Conservation (phyloP, 2,329 filamentous ascomycete genomes). For the Beauveria scarabaeidicola region DNA sequence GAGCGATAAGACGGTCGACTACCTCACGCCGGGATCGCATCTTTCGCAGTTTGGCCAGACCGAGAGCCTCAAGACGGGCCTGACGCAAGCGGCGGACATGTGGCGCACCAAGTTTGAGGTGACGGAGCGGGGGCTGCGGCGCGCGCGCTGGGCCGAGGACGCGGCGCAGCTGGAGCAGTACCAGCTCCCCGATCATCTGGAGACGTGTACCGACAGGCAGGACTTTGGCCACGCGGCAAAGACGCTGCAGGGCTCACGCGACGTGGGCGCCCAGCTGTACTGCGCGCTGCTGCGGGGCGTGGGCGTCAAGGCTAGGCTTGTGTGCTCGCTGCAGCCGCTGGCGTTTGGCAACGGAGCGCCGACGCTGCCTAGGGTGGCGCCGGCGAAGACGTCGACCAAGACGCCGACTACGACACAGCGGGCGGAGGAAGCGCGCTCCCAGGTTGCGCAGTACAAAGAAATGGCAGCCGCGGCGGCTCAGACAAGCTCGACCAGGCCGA, state of each 20-base stretch:
- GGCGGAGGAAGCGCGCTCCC: slow-evolving; percentile 22
- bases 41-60: slow-evolving; percentile 68
- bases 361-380: slow-evolving; percentile 34
- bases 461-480: slow-evolving; percentile 20
- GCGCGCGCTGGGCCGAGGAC: slow-evolving; percentile 68
- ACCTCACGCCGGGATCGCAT: slow-evolving; percentile 59
- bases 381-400: slow-evolving; percentile 22
- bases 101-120: slow-evolving; percentile 66
- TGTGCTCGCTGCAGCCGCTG: slow-evolving; percentile 83
- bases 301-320: slow-evolving; percentile 73
- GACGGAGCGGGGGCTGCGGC: slow-evolving; percentile 60
- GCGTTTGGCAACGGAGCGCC: slow-evolving; percentile 53
- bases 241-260: slow-evolving; percentile 69
- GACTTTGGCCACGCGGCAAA: slow-evolving; percentile 68
- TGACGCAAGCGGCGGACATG: slow-evolving; percentile 58
- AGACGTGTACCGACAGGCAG: slow-evolving; percentile 57
- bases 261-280: slow-evolving; percentile 83
- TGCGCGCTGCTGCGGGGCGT: slow-evolving; percentile 77
- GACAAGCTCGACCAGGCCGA: slow-evolving; percentile 24
- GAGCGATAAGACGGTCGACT: slow-evolving; percentile 53
- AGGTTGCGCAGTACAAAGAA: slow-evolving; percentile 32
- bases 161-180: slow-evolving; percentile 52
- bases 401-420: slow-evolving; percentile 24
- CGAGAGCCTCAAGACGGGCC: slow-evolving; percentile 67
- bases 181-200: slow-evolving; percentile 52